Base-by-base conservation (phyloP, 2,329 filamentous ascomycete genomes). In the Aureobasidium mangrovei region DNA sequence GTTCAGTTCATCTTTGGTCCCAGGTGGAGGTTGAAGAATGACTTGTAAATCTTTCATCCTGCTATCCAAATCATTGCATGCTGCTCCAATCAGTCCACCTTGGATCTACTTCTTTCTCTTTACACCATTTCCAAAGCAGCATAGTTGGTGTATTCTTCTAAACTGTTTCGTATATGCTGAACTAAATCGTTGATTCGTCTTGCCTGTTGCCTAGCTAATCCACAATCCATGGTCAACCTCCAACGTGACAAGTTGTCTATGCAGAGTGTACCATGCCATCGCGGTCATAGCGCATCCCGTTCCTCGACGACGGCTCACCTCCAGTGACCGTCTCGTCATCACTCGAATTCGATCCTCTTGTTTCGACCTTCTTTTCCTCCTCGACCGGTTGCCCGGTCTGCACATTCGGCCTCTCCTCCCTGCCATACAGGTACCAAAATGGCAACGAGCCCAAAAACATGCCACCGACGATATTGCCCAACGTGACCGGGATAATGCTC, bases 401-500 rank as follows among this genome's bases (percentile, higher is more conserved):
- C 9, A 28, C 45, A 39, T 3, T 38, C 6, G 32, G 26, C 26
- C 18, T 32, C 3, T n/a, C 45, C 28, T 47, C 42, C 10, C 42
- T 54, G 2, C 44, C 53, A 24, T 55, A 55, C 24, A 55, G 26
- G 18, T 33, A 55, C 53, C 53, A 55, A 18, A 47, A 55, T n/a
- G 38, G 31, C 28, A 55, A 0, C 18, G 27, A 29, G 28, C 26
- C 56, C 43, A 54, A 52, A n/a, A 54, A 27, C 43, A 47, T 42
- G 2, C 54, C 54, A 6, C 57, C 57, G 12, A 59, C 48, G 28
- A 60, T 40, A 24, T 60, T 59, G 3, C 57, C 52, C 3, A 58
- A 24, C n/a, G 57, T 55, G 12, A 56, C 56, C 3, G 59, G 57
- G 31, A 59, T 59, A 9, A 58, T 27, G 32, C 51, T 56, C 42